Percentiles rank a stretch among this genome's conserved stretches.
These are phyloP conservation scores for Neoboletus subvelutipes DNA, from an alignment of 768 basidiomycete genomes.

Conservation along the genomic window DNA sequence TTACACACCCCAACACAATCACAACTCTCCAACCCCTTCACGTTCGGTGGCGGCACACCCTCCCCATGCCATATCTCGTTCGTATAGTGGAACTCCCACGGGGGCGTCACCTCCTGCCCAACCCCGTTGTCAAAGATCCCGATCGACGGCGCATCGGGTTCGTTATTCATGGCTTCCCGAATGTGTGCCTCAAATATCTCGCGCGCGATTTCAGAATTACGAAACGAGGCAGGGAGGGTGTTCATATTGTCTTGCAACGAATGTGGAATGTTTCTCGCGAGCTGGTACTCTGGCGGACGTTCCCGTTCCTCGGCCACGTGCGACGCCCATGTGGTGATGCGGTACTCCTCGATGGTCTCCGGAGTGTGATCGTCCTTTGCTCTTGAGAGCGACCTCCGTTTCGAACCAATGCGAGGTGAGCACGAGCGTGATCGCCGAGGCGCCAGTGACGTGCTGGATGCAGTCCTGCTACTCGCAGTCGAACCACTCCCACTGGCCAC, in stretches of 20 bases:
- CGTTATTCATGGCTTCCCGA: slow-evolving; percentile 59
- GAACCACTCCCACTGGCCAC: neutral
- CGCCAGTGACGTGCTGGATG: slow-evolving; percentile 15
- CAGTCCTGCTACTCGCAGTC: slow-evolving; percentile 13
- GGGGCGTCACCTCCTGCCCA: slow-evolving; percentile 68
- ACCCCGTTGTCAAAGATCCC: slow-evolving; percentile 60
- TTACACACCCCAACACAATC: slow-evolving; percentile 74
- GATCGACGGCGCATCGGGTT: slow-evolving; percentile 69
- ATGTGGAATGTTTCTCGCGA: slow-evolving; percentile 57
- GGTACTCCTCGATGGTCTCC: neutral
- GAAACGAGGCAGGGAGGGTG: slow-evolving; percentile 40
- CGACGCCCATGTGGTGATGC: slow-evolving; percentile 25
- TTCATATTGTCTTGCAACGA: slow-evolving; percentile 67
- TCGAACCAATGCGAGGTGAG: neutral
- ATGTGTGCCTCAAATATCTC: slow-evolving; percentile 66
- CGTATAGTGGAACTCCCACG: slow-evolving; percentile 86
- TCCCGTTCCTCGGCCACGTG: slow-evolving; percentile 15
- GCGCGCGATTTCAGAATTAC: slow-evolving; percentile 44
- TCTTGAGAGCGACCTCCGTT: neutral
- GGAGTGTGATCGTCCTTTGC: neutral
- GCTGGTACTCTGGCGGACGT: slow-evolving; percentile 24
- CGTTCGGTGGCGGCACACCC: slow-evolving; percentile 65
- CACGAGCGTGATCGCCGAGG: neutral
- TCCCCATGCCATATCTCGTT: slow-evolving; percentile 77
- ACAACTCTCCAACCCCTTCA: slow-evolving; percentile 60